Base-by-base conservation (phyloP, 306 rosid genomes). In the Vachellia collinsii region DNA sequence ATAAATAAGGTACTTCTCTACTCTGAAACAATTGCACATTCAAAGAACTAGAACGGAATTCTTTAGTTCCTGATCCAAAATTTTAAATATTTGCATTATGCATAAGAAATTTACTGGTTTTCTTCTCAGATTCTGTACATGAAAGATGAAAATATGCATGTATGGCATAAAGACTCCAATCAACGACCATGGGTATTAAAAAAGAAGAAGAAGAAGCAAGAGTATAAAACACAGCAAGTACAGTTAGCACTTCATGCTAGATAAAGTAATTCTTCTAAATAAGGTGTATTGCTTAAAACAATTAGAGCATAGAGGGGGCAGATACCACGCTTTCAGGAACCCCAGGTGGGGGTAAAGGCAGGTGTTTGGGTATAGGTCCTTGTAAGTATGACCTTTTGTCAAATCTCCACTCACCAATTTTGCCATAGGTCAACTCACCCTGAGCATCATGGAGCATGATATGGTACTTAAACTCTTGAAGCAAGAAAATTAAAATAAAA, bases 321-420 rank as follows among this genome's bases (percentile, higher is more conserved):
- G 97, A 81, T 96, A 96, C 99, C 99, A 96, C 99, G 66, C 98
- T 96, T 91, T 92, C 97, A 58, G 99, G 99, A 80, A 92, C 99
- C 39, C 98, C 98, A 0, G 92, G 92, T 65, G 99, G 99, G 74
- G 99, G 98, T 83, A 96, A 82, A 72, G 98, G 47, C 64, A 93
- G 82, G 84, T 96, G 90, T 81, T 71, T 89, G 1, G 99, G 99
- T 1, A 88, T 92, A 59, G 99, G 97, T 78, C 97, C 97, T 76
- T 87, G 87, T 41, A 93, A 87, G 87, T 89, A 87, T 14, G 98
- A 92, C 74, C 98, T 90, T 86, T 96, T 96, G 90, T 96, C 99
- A 58, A 96, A 96, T 87, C 99, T 81, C 98, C 99, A 96, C 84
- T 93, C 98, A 29, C 98, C 99, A 50, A 92, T 77, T 87, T 86